Evolutionary conservation across 441 rosid species (phyloP), one percentile per base, ranked within the genome.

Genomic region (Mallotus repandus): DNA sequence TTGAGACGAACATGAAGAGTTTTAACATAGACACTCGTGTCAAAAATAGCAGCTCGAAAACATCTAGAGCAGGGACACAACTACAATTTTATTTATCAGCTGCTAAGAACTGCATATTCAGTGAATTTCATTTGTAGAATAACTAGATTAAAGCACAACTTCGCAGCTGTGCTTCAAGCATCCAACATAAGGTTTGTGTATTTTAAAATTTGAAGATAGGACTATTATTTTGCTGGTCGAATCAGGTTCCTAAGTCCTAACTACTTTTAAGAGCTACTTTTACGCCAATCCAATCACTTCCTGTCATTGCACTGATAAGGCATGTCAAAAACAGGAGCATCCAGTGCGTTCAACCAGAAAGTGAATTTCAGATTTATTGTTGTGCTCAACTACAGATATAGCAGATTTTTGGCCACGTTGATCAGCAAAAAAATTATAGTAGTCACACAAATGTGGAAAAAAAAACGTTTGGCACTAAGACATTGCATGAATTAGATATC

Each of bases 371-470:
- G 25, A 22, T 45, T 0, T 29, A 59, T 9, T 25, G 19, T n/a
- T n/a, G 16, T 9, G 43, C n/a, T 14, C 13, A 45, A 52, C 18
- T 7, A 50, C 19, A 18, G 22, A 53, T 50, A 12, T 8, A 48
- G 49, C n/a, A 66, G 35, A 49, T 48, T 25, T 25, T 49, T 14
- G 12, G 59, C 70, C 70, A 67, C 52, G 25, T 67, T 29, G 57
- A 18, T 7, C 12, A 50, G 11, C 14, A 67, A 54, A 67, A 38
- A 67, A 50, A 25, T 0, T 43, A 19, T 15, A 50, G 7, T 54
- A 16, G 9, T 38, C 52, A 14, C 22, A 29, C 32, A 41, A 12
- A 54, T 54, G 56, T n/a, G 32, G 32, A 29, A 9, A 5, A 25
- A 4, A 4, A 16, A 45, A 66, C 3, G 7, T 50, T 13, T 13